Evolutionary conservation across 2,329 filamentous ascomycete species (phyloP).

Genomic region (Thelonectria discophora): DNA sequence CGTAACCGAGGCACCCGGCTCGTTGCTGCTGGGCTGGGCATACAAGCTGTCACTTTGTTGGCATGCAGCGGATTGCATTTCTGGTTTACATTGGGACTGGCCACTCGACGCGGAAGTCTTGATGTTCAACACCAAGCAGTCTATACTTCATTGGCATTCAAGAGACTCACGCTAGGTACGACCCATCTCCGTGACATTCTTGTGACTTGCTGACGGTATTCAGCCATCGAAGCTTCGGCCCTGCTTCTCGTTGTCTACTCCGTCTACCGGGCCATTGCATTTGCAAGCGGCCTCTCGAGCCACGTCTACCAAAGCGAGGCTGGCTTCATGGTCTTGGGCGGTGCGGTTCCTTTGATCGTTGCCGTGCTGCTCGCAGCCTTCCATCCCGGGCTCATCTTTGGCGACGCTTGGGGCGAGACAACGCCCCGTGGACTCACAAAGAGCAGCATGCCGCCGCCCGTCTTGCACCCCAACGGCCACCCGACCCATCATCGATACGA

Average conservation of each 20-base stretch:
- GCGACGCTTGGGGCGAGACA: constrained; percentile 51
- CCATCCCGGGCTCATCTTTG: constrained; percentile 53
- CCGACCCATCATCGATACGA: constrained; percentile 47
- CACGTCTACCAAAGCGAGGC: constrained; percentile 50
- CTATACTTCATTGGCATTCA: constrained; percentile 55
- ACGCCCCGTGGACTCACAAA: constrained; percentile 43
- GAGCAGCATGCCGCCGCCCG: constrained; percentile 30
- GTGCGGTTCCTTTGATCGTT: constrained; percentile 51
- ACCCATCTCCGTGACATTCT: neutral
- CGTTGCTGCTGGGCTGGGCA: constrained; percentile 54
- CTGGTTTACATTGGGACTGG: constrained; percentile 53
- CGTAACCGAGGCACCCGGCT: constrained; percentile 49
- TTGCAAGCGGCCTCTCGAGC: constrained; percentile 48
- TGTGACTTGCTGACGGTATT: constrained; percentile 16
- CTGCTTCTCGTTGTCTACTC: constrained; percentile 53
- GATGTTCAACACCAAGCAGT: constrained; percentile 51
- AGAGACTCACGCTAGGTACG: constrained; percentile 56
- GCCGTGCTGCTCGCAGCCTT: constrained; percentile 48
- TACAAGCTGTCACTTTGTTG: constrained; percentile 54
- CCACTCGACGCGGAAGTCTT: constrained; percentile 48
- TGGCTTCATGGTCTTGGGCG: constrained; percentile 52
- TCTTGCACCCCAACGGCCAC: constrained; percentile 33
- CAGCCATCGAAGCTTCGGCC: constrained; percentile 51
- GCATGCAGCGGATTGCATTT: constrained; percentile 51
- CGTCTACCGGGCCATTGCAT: constrained; percentile 52